Conservation (phyloP, 768 basidiomycete species). For the Boletus subcaerulescens region DNA sequence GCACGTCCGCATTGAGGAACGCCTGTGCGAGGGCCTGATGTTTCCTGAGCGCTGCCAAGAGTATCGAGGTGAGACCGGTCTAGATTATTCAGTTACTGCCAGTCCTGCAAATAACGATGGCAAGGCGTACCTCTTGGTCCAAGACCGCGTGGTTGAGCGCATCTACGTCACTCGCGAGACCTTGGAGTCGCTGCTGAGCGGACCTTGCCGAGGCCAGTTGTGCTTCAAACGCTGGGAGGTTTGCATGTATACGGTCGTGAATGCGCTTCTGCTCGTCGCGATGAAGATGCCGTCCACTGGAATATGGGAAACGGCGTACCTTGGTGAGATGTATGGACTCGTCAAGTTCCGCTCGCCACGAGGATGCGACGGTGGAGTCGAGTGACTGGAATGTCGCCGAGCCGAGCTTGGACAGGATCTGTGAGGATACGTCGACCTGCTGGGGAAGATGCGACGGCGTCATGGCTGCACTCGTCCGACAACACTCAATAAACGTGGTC, state of each 20-base stretch:
- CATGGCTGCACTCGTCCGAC: slow-evolving; percentile 41
- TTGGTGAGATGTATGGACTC: slow-evolving; percentile 67
- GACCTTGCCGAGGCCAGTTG: slow-evolving; percentile 63
- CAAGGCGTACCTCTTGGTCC: slow-evolving; percentile 52
- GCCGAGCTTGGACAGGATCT: slow-evolving; percentile 68
- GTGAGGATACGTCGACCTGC: slow-evolving; percentile 67
- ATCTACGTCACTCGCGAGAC: slow-evolving; percentile 53
- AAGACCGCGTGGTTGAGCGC: slow-evolving; percentile 49
- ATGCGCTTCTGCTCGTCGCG: slow-evolving; percentile 52
- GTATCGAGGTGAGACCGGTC: slow-evolving; percentile 65
- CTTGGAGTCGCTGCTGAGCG: slow-evolving; percentile 55
- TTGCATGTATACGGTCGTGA: slow-evolving; percentile 65
- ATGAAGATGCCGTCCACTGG: slow-evolving; percentile 2
- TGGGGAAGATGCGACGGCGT: slow-evolving; percentile 75
- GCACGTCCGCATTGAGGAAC: slow-evolving; percentile 50
- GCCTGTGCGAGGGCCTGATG: slow-evolving; percentile 67
- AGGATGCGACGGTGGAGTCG: slow-evolving; percentile 56
- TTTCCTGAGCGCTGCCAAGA: slow-evolving; percentile 51
- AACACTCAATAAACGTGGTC: background rate
- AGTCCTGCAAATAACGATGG: background rate
- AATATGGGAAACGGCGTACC: slow-evolving; percentile 38
- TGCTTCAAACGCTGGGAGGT: slow-evolving; percentile 60
- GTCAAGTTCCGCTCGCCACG: slow-evolving; percentile 74
- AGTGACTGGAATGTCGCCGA: slow-evolving; percentile 55
- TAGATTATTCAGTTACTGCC: slow-evolving; percentile 30